Conservation (phyloP, 2,329 filamentous ascomycete genomes). For the Zymoseptoria ardabiliae region DNA sequence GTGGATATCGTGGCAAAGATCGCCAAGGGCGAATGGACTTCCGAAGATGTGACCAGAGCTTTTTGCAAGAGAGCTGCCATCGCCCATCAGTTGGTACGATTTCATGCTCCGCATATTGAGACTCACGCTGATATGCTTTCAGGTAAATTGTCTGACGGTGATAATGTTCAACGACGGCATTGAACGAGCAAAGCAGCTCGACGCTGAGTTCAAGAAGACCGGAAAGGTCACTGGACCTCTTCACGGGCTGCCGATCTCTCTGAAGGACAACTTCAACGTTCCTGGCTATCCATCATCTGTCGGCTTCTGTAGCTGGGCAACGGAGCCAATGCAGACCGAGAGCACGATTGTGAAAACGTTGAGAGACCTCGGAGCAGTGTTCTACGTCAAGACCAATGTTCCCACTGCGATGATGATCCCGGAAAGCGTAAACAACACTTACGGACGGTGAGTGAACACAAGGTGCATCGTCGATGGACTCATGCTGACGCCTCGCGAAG, state of each 20-base stretch:
- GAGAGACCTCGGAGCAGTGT: slow-evolving; percentile 53
- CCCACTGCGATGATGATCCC: slow-evolving; percentile 65
- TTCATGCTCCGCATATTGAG: not conserved
- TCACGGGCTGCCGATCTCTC: slow-evolving; percentile 58
- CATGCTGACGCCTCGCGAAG: not conserved
- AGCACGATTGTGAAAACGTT: slow-evolving; percentile 53
- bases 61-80: slow-evolving; percentile 50
- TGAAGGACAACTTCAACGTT: slow-evolving; percentile 67
- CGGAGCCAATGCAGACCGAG: slow-evolving; percentile 50
- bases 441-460: slow-evolving; percentile 43
- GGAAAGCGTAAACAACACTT: slow-evolving; percentile 58
- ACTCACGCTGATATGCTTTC: not conserved
- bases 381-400: slow-evolving; percentile 66
- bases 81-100: slow-evolving; percentile 47
- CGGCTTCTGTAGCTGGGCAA: slow-evolving; percentile 57
- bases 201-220: slow-evolving; percentile 42
- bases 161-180: slow-evolving; percentile 50
- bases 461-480: slow-evolving; percentile 34
- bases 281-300: slow-evolving; percentile 53
- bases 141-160: slow-evolving; percentile 56
- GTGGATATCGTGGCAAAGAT: slow-evolving; percentile 36
- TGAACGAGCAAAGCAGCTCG: slow-evolving; percentile 44
- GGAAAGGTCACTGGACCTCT: slow-evolving; percentile 52
- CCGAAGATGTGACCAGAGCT: slow-evolving; percentile 45
- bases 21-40: slow-evolving; percentile 40